Conservation (phyloP, 2,329 filamentous ascomycete species). For the Scorias spongiosa region DNA sequence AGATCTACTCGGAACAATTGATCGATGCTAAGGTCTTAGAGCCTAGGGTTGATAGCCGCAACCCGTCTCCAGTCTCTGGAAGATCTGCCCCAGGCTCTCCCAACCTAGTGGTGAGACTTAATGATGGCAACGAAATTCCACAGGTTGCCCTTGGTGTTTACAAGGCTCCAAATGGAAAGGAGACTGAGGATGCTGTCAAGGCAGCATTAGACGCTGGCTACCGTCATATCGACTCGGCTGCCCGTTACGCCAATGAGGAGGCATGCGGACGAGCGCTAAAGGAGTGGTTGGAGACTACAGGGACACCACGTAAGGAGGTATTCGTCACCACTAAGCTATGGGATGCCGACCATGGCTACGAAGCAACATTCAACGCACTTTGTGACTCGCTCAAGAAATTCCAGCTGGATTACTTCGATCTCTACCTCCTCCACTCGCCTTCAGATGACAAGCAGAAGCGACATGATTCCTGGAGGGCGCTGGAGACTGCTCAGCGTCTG, state of each 20-base stretch:
- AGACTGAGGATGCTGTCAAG: conserved; percentile 1
- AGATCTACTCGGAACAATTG: not conserved
- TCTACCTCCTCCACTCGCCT: conserved; percentile 51
- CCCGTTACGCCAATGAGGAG: conserved; percentile 60
- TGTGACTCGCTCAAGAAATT: conserved; percentile 43
- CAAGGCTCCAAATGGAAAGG: not conserved
- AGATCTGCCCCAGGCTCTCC: not conserved
- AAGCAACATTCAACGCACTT: conserved; percentile 37
- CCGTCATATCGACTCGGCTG: conserved; percentile 40
- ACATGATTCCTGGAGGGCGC: conserved; percentile 41
- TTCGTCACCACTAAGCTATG: conserved; percentile 68
- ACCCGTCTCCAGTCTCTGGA: not conserved
- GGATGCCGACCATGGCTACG: conserved; percentile 60
- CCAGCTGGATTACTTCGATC: conserved; percentile 47
- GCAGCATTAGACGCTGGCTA: conserved; percentile 7
- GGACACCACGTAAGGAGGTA: conserved; percentile 48
- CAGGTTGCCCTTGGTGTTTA: not conserved
- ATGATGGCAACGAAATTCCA: conserved; percentile 1
- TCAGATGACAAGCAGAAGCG: conserved; percentile 37
- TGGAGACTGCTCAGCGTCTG: conserved; percentile 58
- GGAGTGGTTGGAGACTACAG: conserved; percentile 27
- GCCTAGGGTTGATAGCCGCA: not conserved
- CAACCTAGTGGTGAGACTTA: not conserved
- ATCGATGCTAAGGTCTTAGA: not conserved
- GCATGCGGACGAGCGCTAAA: conserved; percentile 57